Percentiles rank a stretch among this genome's conserved stretches.
Conservation (phyloP, 2,329 filamentous ascomycete species). For the Alternaria ethzedia region DNA sequence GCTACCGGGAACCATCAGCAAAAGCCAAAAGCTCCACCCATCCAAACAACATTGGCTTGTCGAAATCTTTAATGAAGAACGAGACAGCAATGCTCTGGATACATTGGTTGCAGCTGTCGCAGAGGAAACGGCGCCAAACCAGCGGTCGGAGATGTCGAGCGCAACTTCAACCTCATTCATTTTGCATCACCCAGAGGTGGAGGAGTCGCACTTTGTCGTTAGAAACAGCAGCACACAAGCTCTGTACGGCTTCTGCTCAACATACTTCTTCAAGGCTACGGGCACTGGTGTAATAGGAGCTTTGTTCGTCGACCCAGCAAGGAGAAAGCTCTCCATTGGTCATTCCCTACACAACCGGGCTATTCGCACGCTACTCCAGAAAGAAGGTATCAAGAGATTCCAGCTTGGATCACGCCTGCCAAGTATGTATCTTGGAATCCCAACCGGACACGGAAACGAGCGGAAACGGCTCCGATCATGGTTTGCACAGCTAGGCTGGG, state of each 20-base stretch:
- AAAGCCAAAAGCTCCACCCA: conserved; percentile 84
- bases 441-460: conserved; percentile 67
- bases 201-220: conserved; percentile 88
- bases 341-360: conserved; percentile 87
- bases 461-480: conserved; percentile 71
- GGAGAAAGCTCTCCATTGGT: conserved; percentile 88
- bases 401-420: conserved; percentile 83
- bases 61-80: conserved; percentile 80
- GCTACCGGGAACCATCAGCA: conserved; percentile 75
- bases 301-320: conserved; percentile 86
- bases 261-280: conserved; percentile 76
- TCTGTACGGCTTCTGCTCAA: conserved; percentile 90
- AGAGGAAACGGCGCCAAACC: conserved; percentile 68
- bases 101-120: conserved; percentile 75
- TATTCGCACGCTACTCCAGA: conserved; percentile 74
- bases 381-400: conserved; percentile 75
- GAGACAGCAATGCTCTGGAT: conserved; percentile 76
- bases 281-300: conserved; percentile 79
- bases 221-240: conserved; percentile 91
- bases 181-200: conserved; percentile 71
- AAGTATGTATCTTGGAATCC: conserved; percentile 85
- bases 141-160: conserved; percentile 71
- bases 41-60: conserved; percentile 96
- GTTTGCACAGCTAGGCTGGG: conserved; percentile 93
- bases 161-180: conserved; percentile 78